These are phyloP conservation scores for Trametes cubensis DNA, from an alignment of 768 basidiomycete genomes.

Conservation along the genomic window DNA sequence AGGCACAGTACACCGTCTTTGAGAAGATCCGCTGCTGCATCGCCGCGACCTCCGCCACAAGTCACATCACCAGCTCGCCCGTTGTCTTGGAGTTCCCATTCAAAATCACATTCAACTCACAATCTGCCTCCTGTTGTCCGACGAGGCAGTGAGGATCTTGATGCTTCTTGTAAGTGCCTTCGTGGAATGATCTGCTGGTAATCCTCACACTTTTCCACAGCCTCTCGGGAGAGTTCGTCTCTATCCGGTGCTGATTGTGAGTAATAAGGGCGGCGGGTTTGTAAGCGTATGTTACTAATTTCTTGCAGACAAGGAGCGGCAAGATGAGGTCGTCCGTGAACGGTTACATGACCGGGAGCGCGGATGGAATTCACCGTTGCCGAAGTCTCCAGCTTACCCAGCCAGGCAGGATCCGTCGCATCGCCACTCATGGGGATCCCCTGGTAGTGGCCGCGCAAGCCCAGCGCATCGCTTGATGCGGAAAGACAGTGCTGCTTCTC, in stretches of 20 bases:
- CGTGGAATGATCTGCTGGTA: too few relatives aligned
- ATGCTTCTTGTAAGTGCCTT: constrained; percentile 25
- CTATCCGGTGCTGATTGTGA: constrained; percentile 33
- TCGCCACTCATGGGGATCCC: constrained; percentile 25
- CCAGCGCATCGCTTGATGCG: constrained; percentile 29
- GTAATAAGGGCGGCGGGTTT: neutral
- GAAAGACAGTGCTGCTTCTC: constrained; percentile 45
- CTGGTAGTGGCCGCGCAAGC: constrained; percentile 18
- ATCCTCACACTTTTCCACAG: constrained; percentile 25
- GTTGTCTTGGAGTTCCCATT: constrained; percentile 29
- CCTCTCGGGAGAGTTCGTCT: constrained; percentile 34
- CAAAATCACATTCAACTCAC: constrained; percentile 30
- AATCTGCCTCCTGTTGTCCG: constrained; percentile 25
- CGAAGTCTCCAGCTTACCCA: constrained; percentile 22
- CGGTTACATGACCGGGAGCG: constrained; percentile 47
- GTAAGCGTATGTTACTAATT: neutral
- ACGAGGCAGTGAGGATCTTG: constrained; percentile 27
- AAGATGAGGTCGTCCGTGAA: constrained; percentile 36
- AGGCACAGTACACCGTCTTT: constrained; percentile 13
- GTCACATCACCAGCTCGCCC: constrained; percentile 21
- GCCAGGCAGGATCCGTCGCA: constrained; percentile 22
- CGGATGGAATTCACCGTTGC: constrained; percentile 45
- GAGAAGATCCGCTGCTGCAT: constrained; percentile 2
- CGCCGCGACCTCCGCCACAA: constrained; percentile 15
- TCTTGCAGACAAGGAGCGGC: constrained; percentile 32